Evolutionary conservation across 2,329 filamentous ascomycete genomes (phyloP), one percentile per base, ranked within the genome.

Genomic region (Pseudocercospora musae): DNA sequence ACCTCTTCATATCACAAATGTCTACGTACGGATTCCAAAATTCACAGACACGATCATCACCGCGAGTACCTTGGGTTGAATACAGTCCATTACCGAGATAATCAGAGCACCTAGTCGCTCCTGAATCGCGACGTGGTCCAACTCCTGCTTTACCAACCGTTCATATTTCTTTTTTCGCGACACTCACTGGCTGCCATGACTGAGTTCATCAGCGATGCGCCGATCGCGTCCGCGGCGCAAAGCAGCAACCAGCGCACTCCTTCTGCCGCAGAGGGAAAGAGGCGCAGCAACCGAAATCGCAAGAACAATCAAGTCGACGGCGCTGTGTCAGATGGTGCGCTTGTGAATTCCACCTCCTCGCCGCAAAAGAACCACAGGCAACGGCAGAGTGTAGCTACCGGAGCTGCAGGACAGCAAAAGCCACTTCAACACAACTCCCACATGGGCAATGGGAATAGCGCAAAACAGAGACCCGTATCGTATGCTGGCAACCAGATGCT

Each of bases 401-500:
- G 58, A n/a, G 61, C 62, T 23, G 31, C 52, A n/a, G 57, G 56
- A 25, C 52, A 54, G 52, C 52, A 54, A 23, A 33, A 54, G 18
- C 44, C 56, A n/a, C 62, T 55, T 64, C 56, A 64, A 59, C 63
- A 70, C 10, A 63, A 69, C 52, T 48, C 53, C 49, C 67, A 63
- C 50, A 67, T 65, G 62, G 65, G 64, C 31, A 64, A 64, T 58
- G 55, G 37, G 20, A 68, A 69, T 56, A 62, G 55, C 27, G 65
- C 70, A 57, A 70, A 70, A 71, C 72, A 59, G 76, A 75, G 67
- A 68, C 76, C 64, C 69, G 72, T 69, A 52, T 77, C 66, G 82
- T 71, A 58, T 72, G 77, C 82, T 31, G 59, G 59, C 77, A 54
- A 76, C 77, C 29, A 78, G 54, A 70, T 74, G 58, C 73, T 75